Evolutionary conservation across 2,329 filamentous ascomycete species (phyloP), one percentile per base, ranked within the genome.

Genomic region (Colletotrichum cuscutae): DNA sequence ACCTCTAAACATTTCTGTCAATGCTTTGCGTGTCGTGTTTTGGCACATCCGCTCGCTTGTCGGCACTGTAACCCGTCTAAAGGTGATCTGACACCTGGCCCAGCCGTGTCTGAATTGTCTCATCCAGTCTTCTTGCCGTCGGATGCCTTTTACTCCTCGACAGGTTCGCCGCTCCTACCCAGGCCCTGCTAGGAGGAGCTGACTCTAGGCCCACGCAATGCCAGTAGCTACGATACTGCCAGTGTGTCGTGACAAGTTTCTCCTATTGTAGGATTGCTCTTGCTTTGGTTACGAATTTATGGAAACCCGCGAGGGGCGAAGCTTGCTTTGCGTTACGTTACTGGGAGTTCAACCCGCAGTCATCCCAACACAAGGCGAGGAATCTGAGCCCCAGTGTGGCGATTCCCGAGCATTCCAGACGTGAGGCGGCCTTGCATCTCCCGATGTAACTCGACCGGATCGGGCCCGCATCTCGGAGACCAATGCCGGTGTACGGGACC

Each of bases 71-170:
- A 54, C 28, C 30, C 30, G 54, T 65, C 54, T 42, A 30, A 64
- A 65, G 54, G 54, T 42, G 42, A 65, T 37, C 54, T 70, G 61
- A 65, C 61, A 65, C 67, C 15, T 65, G 68, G 32, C 54, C 28
- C 42, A 30, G 54, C 42, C 61, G 61, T 53, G 42, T 30, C 61
- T 70, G 52, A 37, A 37, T 42, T 65, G 62, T 42, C 62, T 70
- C 67, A 49, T 53, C 54, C 56, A 15, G 53, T 65, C 13, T 54
- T 30, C n/a, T 46, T 32, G 26, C 42, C 32, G 53, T 28, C 32
- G 32, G 62, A 54, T 60, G 13, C 53, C 24, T 42, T 32, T n/a
- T 22, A n/a, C 26, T 58, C 68, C 30, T 70, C 28, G 22, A 28
- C 52, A 42, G 52, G 15, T 49, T 26, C 62, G 32, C 54, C 42